Conservation (phyloP, 495 filamentous ascomycete species). For the Tuber borchii region DNA sequence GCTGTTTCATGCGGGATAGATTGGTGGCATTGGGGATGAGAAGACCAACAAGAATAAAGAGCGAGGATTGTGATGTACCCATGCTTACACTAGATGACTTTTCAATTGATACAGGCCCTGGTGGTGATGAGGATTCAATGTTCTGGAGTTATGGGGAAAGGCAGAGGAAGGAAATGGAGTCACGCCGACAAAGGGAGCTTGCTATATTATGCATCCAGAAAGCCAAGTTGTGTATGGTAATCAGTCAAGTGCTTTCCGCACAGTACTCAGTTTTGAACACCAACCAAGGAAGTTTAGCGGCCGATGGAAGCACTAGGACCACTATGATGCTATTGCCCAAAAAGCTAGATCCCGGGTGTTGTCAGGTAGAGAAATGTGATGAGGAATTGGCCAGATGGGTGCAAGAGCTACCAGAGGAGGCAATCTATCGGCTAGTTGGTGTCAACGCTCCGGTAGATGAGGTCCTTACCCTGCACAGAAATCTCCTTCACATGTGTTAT, state of each 20-base stretch:
- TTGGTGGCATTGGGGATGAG: conserved; percentile 85
- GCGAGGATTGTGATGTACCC: conserved; percentile 81
- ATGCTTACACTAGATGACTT: conserved; percentile 81
- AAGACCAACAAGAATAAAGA: conserved; percentile 79
- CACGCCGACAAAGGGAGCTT: conserved; percentile 55
- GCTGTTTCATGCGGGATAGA: conserved; percentile 82
- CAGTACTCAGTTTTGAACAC: conserved; percentile 87
- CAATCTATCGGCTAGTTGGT: conserved; percentile 23
- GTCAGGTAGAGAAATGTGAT: conserved; percentile 64
- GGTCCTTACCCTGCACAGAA: conserved; percentile 64
- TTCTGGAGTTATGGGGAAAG: conserved; percentile 37
- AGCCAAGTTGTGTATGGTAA: conserved; percentile 76
- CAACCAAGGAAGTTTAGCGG: conserved; percentile 57
- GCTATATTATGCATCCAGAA: conserved; percentile 86
- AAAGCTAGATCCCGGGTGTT: conserved; percentile 63
- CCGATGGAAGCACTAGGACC: conserved; percentile 63
- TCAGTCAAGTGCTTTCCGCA: conserved; percentile 73
- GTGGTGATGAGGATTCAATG: conserved; percentile 56
- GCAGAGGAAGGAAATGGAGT: conserved; percentile 33
- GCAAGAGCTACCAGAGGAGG: conserved; percentile 56
- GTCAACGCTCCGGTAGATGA: conserved; percentile 43
- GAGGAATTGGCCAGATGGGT: conserved; percentile 66
- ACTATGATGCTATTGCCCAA: conserved; percentile 89
- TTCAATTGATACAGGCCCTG: conserved; percentile 53
- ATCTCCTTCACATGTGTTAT: conserved; percentile 81